Percentiles rank a stretch among this genome's conserved stretches.
These are phyloP conservation scores for Aspergillus ruber DNA, from an alignment of 2,329 filamentous ascomycete species.

Conservation along the genomic window DNA sequence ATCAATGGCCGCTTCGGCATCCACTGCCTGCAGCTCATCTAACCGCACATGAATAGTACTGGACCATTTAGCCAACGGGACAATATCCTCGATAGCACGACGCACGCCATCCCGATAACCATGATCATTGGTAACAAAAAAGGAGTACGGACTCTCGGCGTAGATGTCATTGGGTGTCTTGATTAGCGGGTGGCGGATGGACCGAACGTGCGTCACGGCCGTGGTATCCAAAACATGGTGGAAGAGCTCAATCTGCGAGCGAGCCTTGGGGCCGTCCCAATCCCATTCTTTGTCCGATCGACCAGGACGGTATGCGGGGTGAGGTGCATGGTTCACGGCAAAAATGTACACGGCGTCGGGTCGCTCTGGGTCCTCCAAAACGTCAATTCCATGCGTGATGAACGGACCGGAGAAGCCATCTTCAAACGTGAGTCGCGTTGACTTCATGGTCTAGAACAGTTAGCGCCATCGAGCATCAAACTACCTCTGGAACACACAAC, in stretches of 20 bases:
- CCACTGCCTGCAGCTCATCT: constrained; percentile 11
- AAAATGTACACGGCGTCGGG: constrained; percentile 51
- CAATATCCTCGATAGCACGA: constrained; percentile 45
- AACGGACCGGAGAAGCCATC: constrained; percentile 48
- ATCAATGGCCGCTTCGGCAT: constrained; percentile 32
- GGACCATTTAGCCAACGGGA: constrained; percentile 43
- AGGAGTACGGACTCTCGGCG: constrained; percentile 40
- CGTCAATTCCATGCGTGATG: constrained; percentile 55
- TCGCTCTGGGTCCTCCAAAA: constrained; percentile 45
- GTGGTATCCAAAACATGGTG: constrained; percentile 44
- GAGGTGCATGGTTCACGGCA: constrained; percentile 54
- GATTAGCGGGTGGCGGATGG: constrained; percentile 49
- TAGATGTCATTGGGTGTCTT: constrained; percentile 55
- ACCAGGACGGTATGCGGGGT: constrained; percentile 33
- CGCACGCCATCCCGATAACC: constrained; percentile 44
- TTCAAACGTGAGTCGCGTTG: constrained; percentile 43
- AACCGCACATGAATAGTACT: constrained; percentile 44
- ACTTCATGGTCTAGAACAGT: constrained; percentile 38
- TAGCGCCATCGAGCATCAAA: background rate
- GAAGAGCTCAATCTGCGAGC: constrained; percentile 55
- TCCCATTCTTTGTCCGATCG: constrained; percentile 5
- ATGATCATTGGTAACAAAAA: constrained; percentile 59
- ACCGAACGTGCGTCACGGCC: constrained; percentile 44
- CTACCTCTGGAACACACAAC: constrained; percentile 7
- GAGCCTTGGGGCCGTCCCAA: constrained; percentile 32